Evolutionary conservation across 805 yeast genomes (phyloP).

Genomic region (Torulaspora delbrueckii): DNA sequence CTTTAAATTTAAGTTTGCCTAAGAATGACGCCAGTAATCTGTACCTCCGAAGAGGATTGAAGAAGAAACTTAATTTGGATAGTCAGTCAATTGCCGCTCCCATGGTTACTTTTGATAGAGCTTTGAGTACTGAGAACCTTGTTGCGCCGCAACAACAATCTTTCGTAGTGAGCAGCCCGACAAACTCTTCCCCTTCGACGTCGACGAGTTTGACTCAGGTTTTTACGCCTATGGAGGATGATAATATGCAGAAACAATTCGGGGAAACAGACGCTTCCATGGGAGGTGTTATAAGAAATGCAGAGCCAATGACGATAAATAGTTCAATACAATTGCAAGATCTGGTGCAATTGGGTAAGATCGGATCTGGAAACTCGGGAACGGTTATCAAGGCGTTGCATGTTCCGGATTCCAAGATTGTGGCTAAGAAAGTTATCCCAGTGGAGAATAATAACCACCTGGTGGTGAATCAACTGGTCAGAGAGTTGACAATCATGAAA

Average conservation of each 20-base stretch:
- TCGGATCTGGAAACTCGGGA: slow-evolving; percentile 95
- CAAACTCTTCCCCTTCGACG: slow-evolving; percentile 16
- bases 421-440: slow-evolving; percentile 87
- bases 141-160: slow-evolving; percentile 12
- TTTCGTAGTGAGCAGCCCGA: slow-evolving; percentile 16
- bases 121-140: slow-evolving; percentile 1
- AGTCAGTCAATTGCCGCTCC: slow-evolving; percentile 8
- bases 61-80: slow-evolving; percentile 16
- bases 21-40: slow-evolving; percentile 11
- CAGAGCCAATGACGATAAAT: slow-evolving; percentile 6
- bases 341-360: slow-evolving; percentile 62
- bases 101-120: not conserved
- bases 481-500: slow-evolving; percentile 87
- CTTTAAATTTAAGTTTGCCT: slow-evolving; percentile 12
- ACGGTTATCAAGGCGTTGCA: slow-evolving; percentile 85
- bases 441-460: slow-evolving; percentile 63
- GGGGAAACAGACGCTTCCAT: slow-evolving; percentile 13
- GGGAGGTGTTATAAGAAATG: slow-evolving; percentile 19
- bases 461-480: slow-evolving; percentile 55
- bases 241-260: slow-evolving; percentile 1
- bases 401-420: slow-evolving; percentile 76
- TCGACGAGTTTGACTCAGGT: slow-evolving; percentile 16
- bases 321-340: slow-evolving; percentile 52
- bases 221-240: slow-evolving; percentile 16
- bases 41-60: slow-evolving; percentile 24